A percentile compares a stretch with the other conserved stretches of the same genome.
Evolutionary conservation across 768 basidiomycete genomes (phyloP).

Genomic region (Tricholoma flavovirens): DNA sequence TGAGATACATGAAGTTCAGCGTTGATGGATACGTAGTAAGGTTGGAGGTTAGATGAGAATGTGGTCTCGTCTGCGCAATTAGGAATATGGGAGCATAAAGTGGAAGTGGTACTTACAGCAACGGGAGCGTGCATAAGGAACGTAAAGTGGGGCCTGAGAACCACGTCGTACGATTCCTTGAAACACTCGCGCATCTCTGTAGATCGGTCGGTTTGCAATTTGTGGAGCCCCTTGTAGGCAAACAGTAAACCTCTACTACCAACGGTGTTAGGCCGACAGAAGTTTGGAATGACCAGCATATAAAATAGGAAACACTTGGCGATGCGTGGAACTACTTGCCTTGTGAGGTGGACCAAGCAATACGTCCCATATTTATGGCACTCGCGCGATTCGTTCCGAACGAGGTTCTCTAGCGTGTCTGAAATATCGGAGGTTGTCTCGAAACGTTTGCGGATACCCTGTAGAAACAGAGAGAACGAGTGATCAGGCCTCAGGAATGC

Average conservation of each 20-base stretch:
- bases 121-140: constrained; percentile 63
- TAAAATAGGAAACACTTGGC: neutral
- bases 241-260: constrained; percentile 55
- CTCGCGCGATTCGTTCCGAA: constrained; percentile 42
- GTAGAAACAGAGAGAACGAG: neutral
- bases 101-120: constrained; percentile 34
- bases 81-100: no score
- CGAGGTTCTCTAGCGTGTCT: constrained; percentile 55
- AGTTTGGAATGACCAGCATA: neutral
- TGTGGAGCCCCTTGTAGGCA: constrained; percentile 59
- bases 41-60: no score
- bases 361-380: constrained; percentile 44
- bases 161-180: constrained; percentile 61
- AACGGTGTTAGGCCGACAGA: neutral
- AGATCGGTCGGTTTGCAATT: constrained; percentile 49
- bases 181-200: constrained; percentile 63
- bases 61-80: no score
- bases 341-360: constrained; percentile 58
- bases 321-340: constrained; percentile 35
- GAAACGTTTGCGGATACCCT: constrained; percentile 61
- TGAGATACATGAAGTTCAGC: neutral
- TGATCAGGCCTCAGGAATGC: constrained; percentile 3
- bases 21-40: neutral
- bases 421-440: constrained; percentile 37
- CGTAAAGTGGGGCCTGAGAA: constrained; percentile 59